Evolutionary conservation across 768 basidiomycete genomes (phyloP).

Genomic region (Mycena amicta): DNA sequence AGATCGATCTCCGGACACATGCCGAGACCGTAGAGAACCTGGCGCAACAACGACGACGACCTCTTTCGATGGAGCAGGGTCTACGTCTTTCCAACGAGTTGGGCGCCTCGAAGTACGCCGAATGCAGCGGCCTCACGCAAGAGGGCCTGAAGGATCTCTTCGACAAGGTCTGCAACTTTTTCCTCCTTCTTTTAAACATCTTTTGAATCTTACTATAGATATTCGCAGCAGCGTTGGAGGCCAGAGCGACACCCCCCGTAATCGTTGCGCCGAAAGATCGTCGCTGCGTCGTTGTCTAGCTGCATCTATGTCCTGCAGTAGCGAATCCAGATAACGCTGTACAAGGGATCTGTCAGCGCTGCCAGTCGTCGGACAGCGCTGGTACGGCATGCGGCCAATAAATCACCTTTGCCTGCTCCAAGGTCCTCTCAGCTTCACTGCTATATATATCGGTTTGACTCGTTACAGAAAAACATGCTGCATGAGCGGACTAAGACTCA

Average conservation of each 20-base stretch:
- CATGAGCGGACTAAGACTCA: too few species aligned
- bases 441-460: too few species aligned
- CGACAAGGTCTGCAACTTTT: not conserved
- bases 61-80: not conserved
- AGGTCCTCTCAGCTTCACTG: too few species aligned
- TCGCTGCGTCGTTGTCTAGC: not conserved
- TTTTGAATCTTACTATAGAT: not conserved
- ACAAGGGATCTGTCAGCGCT: too few species aligned
- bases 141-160: not conserved
- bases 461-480: too few species aligned
- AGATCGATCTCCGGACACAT: conserved; percentile 62
- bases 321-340: too few species aligned
- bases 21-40: not conserved
- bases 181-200: not conserved
- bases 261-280: not conserved
- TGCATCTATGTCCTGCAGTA: not conserved
- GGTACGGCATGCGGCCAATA: not conserved
- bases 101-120: not conserved
- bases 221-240: not conserved
- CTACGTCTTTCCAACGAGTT: not conserved
- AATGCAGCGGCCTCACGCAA: not conserved
- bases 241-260: not conserved
- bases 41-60: not conserved
- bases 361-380: not conserved
- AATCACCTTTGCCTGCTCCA: too few species aligned